phyloP scores from a whole-genome alignment of 1,284 basidiomycete genomes.

The Irpex lacteus region DNA sequence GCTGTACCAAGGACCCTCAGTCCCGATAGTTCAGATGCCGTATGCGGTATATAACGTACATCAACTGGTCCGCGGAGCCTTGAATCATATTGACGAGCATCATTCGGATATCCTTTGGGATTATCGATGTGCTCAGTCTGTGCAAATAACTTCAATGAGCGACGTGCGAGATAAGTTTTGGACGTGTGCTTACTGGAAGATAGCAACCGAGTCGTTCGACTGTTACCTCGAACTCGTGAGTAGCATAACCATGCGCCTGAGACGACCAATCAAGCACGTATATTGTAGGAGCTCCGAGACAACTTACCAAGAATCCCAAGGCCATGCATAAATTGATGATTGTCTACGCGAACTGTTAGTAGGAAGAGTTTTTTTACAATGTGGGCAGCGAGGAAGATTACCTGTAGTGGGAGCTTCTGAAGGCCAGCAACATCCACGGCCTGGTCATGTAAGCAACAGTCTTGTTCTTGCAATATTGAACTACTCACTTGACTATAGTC shows the following conservation, averaged over 20 bases:
- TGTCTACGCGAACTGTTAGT: constrained; percentile 43
- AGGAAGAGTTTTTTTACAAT: background rate
- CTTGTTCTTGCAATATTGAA: background rate
- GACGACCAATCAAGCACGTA: constrained; percentile 5
- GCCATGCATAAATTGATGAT: constrained; percentile 89
- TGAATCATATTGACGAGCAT: constrained; percentile 75
- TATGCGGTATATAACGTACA: constrained; percentile 30
- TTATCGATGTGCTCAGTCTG: constrained; percentile 89
- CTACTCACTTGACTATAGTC: constrained; percentile 73
- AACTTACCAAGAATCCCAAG: constrained; percentile 70
- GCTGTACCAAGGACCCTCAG: constrained; percentile 35
- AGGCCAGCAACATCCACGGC: constrained; percentile 84
- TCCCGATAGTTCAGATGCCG: background rate
- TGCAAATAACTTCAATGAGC: background rate
- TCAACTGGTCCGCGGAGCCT: constrained; percentile 71
- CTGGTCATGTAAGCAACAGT: constrained; percentile 33
- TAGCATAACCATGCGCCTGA: constrained; percentile 83
- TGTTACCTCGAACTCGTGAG: constrained; percentile 89
- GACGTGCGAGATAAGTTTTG: background rate
- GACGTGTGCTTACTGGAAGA: constrained; percentile 57
- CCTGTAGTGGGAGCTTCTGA: constrained; percentile 71
- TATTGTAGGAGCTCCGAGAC: background rate
- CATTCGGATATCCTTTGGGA: constrained; percentile 85
- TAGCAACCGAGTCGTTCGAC: constrained; percentile 85
- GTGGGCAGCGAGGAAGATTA: constrained; percentile 25